These are phyloP conservation scores for Trametes pubescens DNA, from an alignment of 1,284 basidiomycete genomes.

Conservation along the genomic window DNA sequence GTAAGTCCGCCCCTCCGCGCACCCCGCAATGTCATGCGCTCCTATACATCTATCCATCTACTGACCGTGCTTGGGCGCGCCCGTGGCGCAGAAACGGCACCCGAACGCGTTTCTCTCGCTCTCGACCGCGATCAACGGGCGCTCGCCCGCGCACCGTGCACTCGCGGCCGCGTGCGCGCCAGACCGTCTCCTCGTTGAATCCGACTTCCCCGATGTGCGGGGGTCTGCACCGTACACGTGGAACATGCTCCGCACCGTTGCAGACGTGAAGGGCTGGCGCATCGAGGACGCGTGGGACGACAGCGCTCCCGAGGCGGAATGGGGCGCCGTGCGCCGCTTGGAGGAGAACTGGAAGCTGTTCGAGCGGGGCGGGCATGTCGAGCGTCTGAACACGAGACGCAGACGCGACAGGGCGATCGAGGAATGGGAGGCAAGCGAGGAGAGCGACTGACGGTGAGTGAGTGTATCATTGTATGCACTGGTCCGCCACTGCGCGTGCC, in stretches of 20 bases:
- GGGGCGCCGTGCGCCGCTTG: conserved; percentile 71
- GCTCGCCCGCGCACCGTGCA: conserved; percentile 63
- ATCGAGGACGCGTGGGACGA: conserved; percentile 66
- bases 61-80: not conserved
- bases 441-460: conserved; percentile 13
- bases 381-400: conserved; percentile 31
- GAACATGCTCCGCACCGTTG: conserved; percentile 71
- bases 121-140: conserved; percentile 79
- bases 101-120: conserved; percentile 80
- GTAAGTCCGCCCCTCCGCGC: conserved; percentile 46
- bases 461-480: not conserved
- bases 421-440: conserved; percentile 36
- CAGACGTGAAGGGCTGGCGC: conserved; percentile 70
- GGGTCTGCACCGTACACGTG: conserved; percentile 65
- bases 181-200: conserved; percentile 77
- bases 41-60: too few species aligned
- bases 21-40: not conserved
- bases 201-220: conserved; percentile 71
- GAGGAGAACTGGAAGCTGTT: conserved; percentile 75
- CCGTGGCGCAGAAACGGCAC: conserved; percentile 60
- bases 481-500: not conserved
- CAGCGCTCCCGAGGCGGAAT: conserved; percentile 40
- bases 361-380: conserved; percentile 52
- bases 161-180: conserved; percentile 68
- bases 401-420: conserved; percentile 35